Evolutionary conservation across 768 basidiomycete genomes (phyloP), one percentile per base, ranked within the genome.

Genomic region (Podaxis sp.): DNA sequence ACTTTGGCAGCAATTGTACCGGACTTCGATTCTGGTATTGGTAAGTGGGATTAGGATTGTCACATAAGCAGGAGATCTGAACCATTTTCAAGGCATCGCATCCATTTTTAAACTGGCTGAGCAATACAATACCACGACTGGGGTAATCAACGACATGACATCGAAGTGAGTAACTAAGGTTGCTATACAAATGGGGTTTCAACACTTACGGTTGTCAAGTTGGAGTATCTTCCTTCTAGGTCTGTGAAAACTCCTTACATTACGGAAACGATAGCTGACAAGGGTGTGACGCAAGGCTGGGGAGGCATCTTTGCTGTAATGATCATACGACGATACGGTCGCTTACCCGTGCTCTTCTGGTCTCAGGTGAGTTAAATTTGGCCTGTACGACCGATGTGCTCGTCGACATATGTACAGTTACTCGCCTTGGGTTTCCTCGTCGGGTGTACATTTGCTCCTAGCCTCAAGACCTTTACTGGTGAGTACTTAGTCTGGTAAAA

Each of bases 301-400:
- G 85, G 87, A 46, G 84, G 84, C 19, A 63, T 87, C n/a, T 76
- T 83, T 64, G 81, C 82, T n/a, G 85, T 88, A 5, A 85, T 88
- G 75, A 70, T 88, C 36, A 84, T 89, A 70, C 78, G 87, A 37
- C 81, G 85, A 17, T 80, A 73, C 58, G 89, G 89, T 6, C 82
- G 89, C 49, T 78, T 91, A 1, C 87, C 88, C 0, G 75, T 89
- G 12, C 71, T 91, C 38, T 89, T 89, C 74, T 91, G 88, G 88
- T 85, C 86, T 0, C 88, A 89, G 74, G 84, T 84, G 59, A 24
- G 75, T 64, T 36, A 38, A 38, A 27, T 37, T 61, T 27, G 22
- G 3, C 19, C 22, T 36, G 2, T 46, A 46, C 11, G 4, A 49
- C 1, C 19, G 3, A 36, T 11, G 24, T 41, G 19, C n/a, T 8